Conservation (phyloP, 169 alveolate genomes). For the Toxoplasma gondii region DNA sequence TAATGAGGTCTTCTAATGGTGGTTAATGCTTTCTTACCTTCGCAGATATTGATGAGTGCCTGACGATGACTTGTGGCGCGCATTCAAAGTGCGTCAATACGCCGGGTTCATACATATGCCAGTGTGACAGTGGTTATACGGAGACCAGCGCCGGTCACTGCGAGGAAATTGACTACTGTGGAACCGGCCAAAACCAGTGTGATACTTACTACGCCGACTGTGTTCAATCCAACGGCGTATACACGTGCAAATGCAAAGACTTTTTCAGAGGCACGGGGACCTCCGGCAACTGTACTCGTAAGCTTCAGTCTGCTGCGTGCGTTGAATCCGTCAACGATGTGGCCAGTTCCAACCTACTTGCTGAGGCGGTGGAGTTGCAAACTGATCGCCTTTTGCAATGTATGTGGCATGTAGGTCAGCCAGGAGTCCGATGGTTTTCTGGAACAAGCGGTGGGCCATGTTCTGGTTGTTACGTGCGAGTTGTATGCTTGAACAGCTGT, state of each 20-base stretch:
- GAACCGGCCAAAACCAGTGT: slow-evolving; percentile 58
- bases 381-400: not conserved
- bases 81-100: slow-evolving; percentile 65
- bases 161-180: slow-evolving; percentile 50
- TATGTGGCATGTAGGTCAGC: not conserved
- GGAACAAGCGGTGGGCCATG: too few species aligned
- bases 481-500: not conserved
- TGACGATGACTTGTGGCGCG: slow-evolving; percentile 44
- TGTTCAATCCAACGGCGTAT: slow-evolving; percentile 52
- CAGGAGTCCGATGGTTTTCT: not conserved
- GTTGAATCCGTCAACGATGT: not conserved
- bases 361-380: not conserved
- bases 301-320: not conserved
- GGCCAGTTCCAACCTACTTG: not conserved
- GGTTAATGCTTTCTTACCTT: not conserved
- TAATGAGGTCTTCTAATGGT: too few species aligned
- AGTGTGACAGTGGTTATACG: slow-evolving; percentile 59
- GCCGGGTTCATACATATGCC: slow-evolving; percentile 68
- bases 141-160: not conserved
- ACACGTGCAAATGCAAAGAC: slow-evolving; percentile 66
- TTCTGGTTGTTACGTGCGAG: too few species aligned
- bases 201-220: slow-evolving; percentile 59
- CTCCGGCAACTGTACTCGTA: slow-evolving; percentile 59
- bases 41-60: slow-evolving; percentile 69
- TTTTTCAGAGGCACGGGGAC: slow-evolving; percentile 63